Conservation (phyloP, 805 yeast species). For the Lachancea quebecensis region DNA sequence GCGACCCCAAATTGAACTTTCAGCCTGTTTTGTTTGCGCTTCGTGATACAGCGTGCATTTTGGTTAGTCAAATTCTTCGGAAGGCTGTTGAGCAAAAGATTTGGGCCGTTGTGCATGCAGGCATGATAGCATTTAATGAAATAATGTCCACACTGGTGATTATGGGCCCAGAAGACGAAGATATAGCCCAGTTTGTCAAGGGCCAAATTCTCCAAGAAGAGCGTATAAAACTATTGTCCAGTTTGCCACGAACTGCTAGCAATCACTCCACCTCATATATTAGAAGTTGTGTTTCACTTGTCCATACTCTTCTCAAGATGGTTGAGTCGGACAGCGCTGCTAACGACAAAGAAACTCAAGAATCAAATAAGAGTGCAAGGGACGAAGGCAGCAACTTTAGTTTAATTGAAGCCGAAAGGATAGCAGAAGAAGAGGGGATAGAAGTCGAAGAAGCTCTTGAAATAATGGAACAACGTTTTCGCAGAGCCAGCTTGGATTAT, state of each 20-base stretch:
- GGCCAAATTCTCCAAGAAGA: conserved; percentile 67
- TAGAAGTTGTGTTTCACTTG: conserved; percentile 53
- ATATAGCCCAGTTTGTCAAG: conserved; percentile 49
- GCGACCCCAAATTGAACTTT: conserved; percentile 24
- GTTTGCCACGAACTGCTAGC: conserved; percentile 56
- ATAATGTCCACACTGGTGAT: conserved; percentile 41
- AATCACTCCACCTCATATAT: conserved; percentile 59
- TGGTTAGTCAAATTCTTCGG: conserved; percentile 37
- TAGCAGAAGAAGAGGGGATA: conserved; percentile 31
- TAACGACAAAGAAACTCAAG: not conserved
- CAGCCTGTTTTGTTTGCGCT: conserved; percentile 49
- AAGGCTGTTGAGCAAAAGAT: conserved; percentile 38
- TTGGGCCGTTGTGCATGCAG: conserved; percentile 62
- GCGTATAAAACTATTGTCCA: conserved; percentile 45
- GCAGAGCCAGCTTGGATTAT: conserved; percentile 18
- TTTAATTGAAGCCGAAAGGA: conserved; percentile 25
- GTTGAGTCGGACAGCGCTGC: conserved; percentile 38
- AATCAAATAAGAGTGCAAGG: conserved; percentile 17
- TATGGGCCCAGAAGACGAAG: conserved; percentile 36
- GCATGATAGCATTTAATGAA: conserved; percentile 60
- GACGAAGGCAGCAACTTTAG: not conserved
- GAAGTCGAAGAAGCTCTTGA: conserved; percentile 31
- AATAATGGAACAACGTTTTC: conserved; percentile 14
- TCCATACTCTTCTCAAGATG: conserved; percentile 57
- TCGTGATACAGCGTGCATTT: conserved; percentile 52